These are phyloP conservation scores for Arthrocladium fulminans DNA, from an alignment of 2,329 filamentous ascomycete species.

Conservation along the genomic window DNA sequence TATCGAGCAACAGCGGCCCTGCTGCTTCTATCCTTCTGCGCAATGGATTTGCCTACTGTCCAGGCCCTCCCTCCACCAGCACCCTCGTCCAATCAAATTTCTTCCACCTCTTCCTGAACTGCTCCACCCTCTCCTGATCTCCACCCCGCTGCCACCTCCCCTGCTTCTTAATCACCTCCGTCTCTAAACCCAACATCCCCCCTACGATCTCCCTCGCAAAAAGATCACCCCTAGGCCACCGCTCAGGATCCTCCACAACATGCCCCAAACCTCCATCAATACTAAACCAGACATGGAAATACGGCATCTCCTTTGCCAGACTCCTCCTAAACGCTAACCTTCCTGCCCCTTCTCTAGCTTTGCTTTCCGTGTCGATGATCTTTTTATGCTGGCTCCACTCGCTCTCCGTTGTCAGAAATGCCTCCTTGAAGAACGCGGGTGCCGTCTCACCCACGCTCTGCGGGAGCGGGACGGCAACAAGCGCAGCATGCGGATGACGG, in stretches of 20 bases:
- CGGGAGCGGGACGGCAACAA: constrained; percentile 79
- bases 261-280: constrained; percentile 89
- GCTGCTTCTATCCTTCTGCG: too few relatives aligned
- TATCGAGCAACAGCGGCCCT: too few relatives aligned
- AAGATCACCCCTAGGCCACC: constrained; percentile 84
- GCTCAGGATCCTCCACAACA: constrained; percentile 73
- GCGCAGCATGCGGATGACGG: constrained; percentile 70
- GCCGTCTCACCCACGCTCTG: constrained; percentile 85
- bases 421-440: constrained; percentile 90
- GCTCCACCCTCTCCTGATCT: constrained; percentile 54
- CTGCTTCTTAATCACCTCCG: constrained; percentile 80
- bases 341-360: constrained; percentile 56
- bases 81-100: constrained; percentile 84
- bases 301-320: constrained; percentile 92
- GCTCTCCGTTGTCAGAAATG: constrained; percentile 76
- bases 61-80: constrained; percentile 26
- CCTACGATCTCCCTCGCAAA: constrained; percentile 89
- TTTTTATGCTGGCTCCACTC: constrained; percentile 96
- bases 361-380: constrained; percentile 70
- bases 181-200: constrained; percentile 77
- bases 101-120: constrained; percentile 75
- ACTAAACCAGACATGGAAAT: constrained; percentile 95
- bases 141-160: constrained; percentile 70
- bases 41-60: not conserved
- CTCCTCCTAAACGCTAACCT: constrained; percentile 71